Conservation (phyloP, 2,329 filamentous ascomycete species). For the Aspergillus udagawae region DNA sequence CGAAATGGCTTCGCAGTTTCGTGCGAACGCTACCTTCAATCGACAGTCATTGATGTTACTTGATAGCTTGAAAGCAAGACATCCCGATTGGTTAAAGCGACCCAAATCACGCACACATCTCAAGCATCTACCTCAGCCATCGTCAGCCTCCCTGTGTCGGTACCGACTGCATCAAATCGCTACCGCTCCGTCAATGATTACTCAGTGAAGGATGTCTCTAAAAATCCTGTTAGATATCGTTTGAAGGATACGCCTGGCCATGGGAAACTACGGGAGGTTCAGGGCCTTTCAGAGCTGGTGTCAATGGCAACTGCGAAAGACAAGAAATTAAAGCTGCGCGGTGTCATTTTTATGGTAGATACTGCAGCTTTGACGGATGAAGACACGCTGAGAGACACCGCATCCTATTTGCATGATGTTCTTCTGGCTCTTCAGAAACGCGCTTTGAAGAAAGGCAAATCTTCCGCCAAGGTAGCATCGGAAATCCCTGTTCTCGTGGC, state of each 20-base stretch:
- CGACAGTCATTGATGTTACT: background rate
- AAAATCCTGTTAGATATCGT: constrained; percentile 35
- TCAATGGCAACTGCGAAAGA: constrained; percentile 31
- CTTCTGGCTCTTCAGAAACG: constrained; percentile 78
- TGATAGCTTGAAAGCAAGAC: constrained; percentile 45
- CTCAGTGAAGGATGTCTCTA: constrained; percentile 53
- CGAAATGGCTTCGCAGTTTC: background rate
- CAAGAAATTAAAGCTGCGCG: constrained; percentile 51
- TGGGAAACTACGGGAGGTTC: constrained; percentile 75
- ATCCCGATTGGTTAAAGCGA: constrained; percentile 32
- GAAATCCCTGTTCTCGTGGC: constrained; percentile 75
- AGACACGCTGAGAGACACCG: constrained; percentile 62
- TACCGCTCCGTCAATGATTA: constrained; percentile 65
- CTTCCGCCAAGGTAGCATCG: constrained; percentile 52
- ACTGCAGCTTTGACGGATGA: constrained; percentile 59
- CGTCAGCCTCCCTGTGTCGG: constrained; percentile 52
- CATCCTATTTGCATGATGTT: constrained; percentile 82
- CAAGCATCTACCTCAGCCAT: constrained; percentile 56
- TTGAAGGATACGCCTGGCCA: constrained; percentile 82
- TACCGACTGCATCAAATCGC: constrained; percentile 54
- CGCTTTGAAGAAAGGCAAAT: constrained; percentile 51
- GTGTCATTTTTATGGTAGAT: constrained; percentile 85
- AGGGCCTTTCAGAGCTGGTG: constrained; percentile 42
- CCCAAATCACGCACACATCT: constrained; percentile 55
- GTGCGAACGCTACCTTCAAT: background rate